Conservation (phyloP, 495 filamentous ascomycete species). For the Hypoxylon fragiforme region DNA sequence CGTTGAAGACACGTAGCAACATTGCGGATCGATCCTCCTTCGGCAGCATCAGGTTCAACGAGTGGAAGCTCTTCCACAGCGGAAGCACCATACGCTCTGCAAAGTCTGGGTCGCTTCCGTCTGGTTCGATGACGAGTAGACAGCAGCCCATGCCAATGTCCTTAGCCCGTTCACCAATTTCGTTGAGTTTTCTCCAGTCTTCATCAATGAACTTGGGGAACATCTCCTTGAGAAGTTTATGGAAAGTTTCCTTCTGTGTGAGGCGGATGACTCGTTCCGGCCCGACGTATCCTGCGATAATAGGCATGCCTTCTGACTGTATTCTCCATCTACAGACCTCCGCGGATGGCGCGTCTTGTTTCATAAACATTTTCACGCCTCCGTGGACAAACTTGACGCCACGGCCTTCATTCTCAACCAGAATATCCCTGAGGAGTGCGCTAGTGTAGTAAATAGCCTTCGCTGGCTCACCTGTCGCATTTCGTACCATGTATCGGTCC, state of each 20-base stretch:
- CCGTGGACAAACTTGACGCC: conserved; percentile 95
- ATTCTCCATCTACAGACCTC: conserved; percentile 92
- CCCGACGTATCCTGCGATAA: conserved; percentile 87
- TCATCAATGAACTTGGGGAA: conserved; percentile 77
- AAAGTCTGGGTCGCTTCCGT: conserved; percentile 69
- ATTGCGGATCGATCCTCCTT: conserved; percentile 95
- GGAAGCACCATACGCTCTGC: conserved; percentile 82
- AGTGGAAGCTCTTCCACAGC: conserved; percentile 85
- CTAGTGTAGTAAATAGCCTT: conserved; percentile 96
- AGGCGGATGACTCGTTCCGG: conserved; percentile 73
- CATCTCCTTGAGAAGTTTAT: conserved; percentile 84
- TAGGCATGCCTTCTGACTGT: conserved; percentile 87
- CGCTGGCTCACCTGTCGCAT: conserved; percentile 76
- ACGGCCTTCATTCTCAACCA: conserved; percentile 78
- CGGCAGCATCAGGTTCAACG: conserved; percentile 91
- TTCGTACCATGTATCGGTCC: conserved; percentile 93
- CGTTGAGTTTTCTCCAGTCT: conserved; percentile 74
- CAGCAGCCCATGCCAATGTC: conserved; percentile 89
- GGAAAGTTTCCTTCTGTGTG: conserved; percentile 73
- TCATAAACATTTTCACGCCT: conserved; percentile 97
- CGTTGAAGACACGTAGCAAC: conserved; percentile 88
- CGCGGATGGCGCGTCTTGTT: conserved; percentile 85
- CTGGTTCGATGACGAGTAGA: conserved; percentile 78
- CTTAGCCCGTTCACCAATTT: conserved; percentile 82
- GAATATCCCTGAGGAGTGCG: conserved; percentile 78